A percentile compares a stretch with the other conserved stretches of the same genome.
phyloP scores from a whole-genome alignment of 148 eudicot species.

The Fagopyrum homotropicum region DNA sequence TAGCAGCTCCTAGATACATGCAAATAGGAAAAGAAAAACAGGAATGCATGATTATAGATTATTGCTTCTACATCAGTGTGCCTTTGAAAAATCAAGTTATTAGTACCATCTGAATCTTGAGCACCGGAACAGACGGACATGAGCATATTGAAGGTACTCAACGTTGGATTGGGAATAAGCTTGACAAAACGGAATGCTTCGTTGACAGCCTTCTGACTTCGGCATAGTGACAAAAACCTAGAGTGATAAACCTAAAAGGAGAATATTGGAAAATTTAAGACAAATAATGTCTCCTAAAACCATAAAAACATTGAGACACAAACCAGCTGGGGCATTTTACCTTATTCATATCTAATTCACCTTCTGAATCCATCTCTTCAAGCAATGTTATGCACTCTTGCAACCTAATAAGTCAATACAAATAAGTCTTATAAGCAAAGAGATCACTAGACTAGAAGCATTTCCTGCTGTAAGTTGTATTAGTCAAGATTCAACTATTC shows the following conservation, averaged over 20 bases:
- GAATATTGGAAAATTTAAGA: constrained; percentile 17
- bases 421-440: neutral
- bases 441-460: neutral
- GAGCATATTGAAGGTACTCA: constrained; percentile 97
- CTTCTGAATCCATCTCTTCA: constrained; percentile 67
- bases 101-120: constrained; percentile 72
- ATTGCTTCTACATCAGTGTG: neutral
- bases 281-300: neutral
- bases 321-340: constrained; percentile 26
- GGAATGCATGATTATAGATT: neutral
- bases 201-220: constrained; percentile 71
- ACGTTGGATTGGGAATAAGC: constrained; percentile 81
- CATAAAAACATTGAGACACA: constrained; percentile 3
- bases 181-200: constrained; percentile 79
- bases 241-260: constrained; percentile 77
- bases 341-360: constrained; percentile 78
- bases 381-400: constrained; percentile 71
- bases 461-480: too few species aligned
- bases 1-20: constrained; percentile 68
- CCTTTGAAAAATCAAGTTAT: neutral
- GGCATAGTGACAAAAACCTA: constrained; percentile 57
- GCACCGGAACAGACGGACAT: constrained; percentile 91
- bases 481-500: too few species aligned
- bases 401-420: constrained; percentile 47
- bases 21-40: neutral